Evolutionary conservation across 768 basidiomycete species (phyloP).

Genomic region (Phaeotremella fagi): DNA sequence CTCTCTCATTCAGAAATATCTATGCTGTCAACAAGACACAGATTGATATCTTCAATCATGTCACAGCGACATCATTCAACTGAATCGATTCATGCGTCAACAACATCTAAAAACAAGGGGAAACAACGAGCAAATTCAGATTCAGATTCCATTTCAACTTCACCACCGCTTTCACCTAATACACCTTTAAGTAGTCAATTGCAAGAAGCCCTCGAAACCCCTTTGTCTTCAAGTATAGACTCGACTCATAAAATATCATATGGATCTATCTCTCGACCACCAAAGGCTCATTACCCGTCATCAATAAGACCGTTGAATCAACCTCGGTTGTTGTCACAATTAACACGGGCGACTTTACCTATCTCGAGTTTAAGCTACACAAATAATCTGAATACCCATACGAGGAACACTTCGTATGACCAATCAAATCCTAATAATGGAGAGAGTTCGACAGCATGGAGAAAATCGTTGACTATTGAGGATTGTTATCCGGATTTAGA

Average conservation of each 20-base stretch:
- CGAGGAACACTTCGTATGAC: not conserved
- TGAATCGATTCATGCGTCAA: not conserved
- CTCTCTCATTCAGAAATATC: not conserved
- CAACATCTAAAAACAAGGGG: constrained; percentile 2
- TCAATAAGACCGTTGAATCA: constrained; percentile 7
- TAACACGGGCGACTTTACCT: constrained; percentile 34
- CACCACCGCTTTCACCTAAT: not conserved
- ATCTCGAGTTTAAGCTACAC: constrained; percentile 31
- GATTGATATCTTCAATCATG: not conserved
- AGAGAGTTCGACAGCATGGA: constrained; percentile 23
- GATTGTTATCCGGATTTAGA: constrained; percentile 38
- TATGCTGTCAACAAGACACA: not conserved
- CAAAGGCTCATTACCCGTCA: constrained; percentile 28
- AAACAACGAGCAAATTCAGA: constrained; percentile 10
- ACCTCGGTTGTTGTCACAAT: constrained; percentile 31
- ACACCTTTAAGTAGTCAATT: constrained; percentile 5
- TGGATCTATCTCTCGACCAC: constrained; percentile 30
- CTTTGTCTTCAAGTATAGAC: constrained; percentile 17
- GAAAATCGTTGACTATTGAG: constrained; percentile 12
- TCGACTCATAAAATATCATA: constrained; percentile 4
- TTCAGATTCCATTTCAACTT: too few relatives aligned
- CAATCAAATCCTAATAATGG: constrained; percentile 5
- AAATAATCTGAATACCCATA: not conserved
- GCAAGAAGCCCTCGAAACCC: constrained; percentile 10
- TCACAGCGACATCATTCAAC: not conserved